A percentile compares a stretch with the other conserved stretches of the same genome.
Conservation (phyloP, 441 rosid species). For the Gossypium schwendimanii region DNA sequence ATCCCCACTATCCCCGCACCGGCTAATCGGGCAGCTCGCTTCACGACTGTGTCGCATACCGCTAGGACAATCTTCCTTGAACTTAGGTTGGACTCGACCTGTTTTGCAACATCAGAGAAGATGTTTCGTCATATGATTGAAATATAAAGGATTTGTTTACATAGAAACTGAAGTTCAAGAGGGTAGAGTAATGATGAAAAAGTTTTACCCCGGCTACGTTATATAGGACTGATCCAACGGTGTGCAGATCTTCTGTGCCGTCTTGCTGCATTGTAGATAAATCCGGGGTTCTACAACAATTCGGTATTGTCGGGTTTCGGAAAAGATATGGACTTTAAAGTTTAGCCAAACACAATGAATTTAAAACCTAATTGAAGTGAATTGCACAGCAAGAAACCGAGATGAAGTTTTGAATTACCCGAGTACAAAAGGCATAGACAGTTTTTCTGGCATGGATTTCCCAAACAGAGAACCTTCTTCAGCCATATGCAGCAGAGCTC, state of each 20-base stretch:
- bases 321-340: no score
- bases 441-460: constrained; percentile 34
- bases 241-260: constrained; percentile 50
- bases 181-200: not conserved
- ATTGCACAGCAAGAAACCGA: not conserved
- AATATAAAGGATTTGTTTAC: not conserved
- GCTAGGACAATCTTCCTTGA: constrained; percentile 48
- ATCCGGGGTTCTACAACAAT: constrained; percentile 51
- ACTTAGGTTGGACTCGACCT: constrained; percentile 48
- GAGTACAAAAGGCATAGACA: constrained; percentile 44
- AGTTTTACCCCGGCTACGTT: constrained; percentile 38
- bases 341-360: no score
- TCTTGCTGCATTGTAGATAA: constrained; percentile 69
- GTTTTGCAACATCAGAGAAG: not conserved
- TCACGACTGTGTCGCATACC: constrained; percentile 62
- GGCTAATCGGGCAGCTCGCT: constrained; percentile 73
- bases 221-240: constrained; percentile 55
- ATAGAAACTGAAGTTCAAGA: not conserved
- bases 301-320: not conserved
- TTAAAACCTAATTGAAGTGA: not conserved
- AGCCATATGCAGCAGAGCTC: constrained; percentile 55
- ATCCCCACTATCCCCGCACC: constrained; percentile 85
- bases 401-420: constrained; percentile 27
- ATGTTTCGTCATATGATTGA: not conserved
- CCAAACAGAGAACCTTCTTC: constrained; percentile 58